Base-by-base conservation (phyloP, 2,329 filamentous ascomycete species). In the Sporothrix pseudoabietina region DNA sequence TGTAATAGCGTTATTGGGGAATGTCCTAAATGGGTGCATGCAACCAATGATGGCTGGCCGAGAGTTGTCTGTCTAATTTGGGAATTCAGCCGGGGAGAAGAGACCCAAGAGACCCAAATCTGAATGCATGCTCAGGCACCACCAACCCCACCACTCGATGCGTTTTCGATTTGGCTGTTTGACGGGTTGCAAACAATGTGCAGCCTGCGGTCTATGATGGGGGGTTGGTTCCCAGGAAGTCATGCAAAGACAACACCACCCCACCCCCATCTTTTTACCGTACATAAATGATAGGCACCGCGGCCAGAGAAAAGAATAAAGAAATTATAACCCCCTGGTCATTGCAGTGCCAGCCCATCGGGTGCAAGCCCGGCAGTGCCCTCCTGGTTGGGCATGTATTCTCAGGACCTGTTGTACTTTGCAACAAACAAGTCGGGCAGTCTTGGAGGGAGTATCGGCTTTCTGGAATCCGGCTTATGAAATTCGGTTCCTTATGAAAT, bases 211-310 rank as follows among this genome's bases (percentile, higher is more conserved):
- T 22, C 16, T 22, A 26, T 65, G n/a, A 26, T 44, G 35, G 59
- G 59, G 14, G 35, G 35, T 35, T 9, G 59, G 16, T 22, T 41
- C 59, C 4, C 3, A 1, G 14, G 26, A 12, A 30, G 57, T 9
- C 3, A 65, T 22, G 59, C 41, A 57, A 44, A 9, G 59, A 57
- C 52, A 68, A 65, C 52, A 49, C 32, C 52, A 52, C 49, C 54
- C 22, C 55, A 71, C 57, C 26, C 26, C 66, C 74, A 61, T 63
- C 44, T 59, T 66, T 55, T n/a, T n/a, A 35, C 54, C 52, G 35
- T 12, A 49, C 12, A 32, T 54, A 35, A 39, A 75, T 75, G 75
- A 75, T 76, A 76, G 74, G 75, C 75, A 75, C 74, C 74, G 44
- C 57, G 49, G 44, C 7, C 65, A 47, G 16, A 52, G 71, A 22